Evolutionary conservation across 2,329 filamentous ascomycete species (phyloP).

Genomic region (Diaporthe vexans): DNA sequence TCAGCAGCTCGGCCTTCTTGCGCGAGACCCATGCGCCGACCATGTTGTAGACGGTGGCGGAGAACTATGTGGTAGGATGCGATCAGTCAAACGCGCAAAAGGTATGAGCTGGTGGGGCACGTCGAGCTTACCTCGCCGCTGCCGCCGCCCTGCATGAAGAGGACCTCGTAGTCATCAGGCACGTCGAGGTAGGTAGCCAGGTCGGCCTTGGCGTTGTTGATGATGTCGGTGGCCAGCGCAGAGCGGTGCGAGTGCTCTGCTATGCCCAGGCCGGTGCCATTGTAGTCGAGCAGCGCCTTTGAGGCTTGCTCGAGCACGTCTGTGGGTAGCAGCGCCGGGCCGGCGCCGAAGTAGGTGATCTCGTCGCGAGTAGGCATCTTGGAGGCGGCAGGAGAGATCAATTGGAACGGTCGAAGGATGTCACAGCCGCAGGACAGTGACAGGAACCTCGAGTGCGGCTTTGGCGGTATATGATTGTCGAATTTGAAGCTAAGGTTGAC

Average conservation of each 20-base stretch:
- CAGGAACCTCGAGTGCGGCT: neutral
- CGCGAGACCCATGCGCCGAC: slow-evolving; percentile 85
- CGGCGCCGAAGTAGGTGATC: slow-evolving; percentile 90
- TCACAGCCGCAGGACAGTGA: neutral
- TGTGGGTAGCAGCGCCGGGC: slow-evolving; percentile 88
- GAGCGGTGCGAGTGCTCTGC: slow-evolving; percentile 94
- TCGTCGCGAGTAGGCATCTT: slow-evolving; percentile 80
- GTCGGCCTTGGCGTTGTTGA: slow-evolving; percentile 82
- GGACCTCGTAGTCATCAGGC: slow-evolving; percentile 86
- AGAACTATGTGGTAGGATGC: slow-evolving; percentile 65
- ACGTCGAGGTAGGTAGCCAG: slow-evolving; percentile 83
- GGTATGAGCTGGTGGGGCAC: no score
- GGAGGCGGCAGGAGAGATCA: neutral
- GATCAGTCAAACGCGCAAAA: no score
- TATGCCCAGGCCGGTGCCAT: slow-evolving; percentile 84
- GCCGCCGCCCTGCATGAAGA: slow-evolving; percentile 91
- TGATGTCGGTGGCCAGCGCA: slow-evolving; percentile 80
- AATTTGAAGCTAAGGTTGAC: neutral
- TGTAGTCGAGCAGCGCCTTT: slow-evolving; percentile 83
- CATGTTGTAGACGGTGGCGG: slow-evolving; percentile 86
- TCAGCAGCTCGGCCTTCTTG: slow-evolving; percentile 71
- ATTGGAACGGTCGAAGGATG: neutral
- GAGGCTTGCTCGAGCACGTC: slow-evolving; percentile 83
- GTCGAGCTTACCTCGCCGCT: slow-evolving; percentile 69
- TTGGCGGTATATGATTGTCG: neutral